These are phyloP conservation scores for Chlamydomonas eustigma DNA, from an alignment of 139 green algal genomes.

Conservation along the genomic window DNA sequence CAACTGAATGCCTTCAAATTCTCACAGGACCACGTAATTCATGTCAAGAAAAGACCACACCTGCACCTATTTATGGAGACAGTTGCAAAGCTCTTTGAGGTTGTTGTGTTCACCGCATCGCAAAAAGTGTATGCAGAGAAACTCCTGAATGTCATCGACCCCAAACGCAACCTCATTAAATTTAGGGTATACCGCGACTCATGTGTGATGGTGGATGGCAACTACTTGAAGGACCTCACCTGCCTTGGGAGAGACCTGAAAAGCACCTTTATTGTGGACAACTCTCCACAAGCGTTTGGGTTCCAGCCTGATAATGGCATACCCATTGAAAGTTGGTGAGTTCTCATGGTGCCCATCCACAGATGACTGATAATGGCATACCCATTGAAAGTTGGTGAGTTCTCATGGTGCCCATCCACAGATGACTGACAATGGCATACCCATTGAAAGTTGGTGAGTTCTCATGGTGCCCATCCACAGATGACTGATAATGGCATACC, in stretches of 20 bases:
- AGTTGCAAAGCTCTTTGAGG: slow-evolving; percentile 65
- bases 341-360: too few species aligned
- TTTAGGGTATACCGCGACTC: slow-evolving; percentile 90
- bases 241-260: slow-evolving; percentile 86
- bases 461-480: too few species aligned
- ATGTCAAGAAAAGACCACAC: slow-evolving; percentile 73
- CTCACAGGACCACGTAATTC: slow-evolving; percentile 14
- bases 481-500: too few species aligned
- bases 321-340: slow-evolving; percentile 55
- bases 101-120: slow-evolving; percentile 93
- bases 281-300: slow-evolving; percentile 60
- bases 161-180: slow-evolving; percentile 54
- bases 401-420: too few species aligned
- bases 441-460: too few species aligned
- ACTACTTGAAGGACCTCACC: slow-evolving; percentile 86
- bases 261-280: slow-evolving; percentile 90
- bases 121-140: slow-evolving; percentile 43
- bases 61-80: slow-evolving; percentile 83
- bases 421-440: slow-evolving; percentile 94
- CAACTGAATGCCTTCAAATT: too few species aligned
- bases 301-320: slow-evolving; percentile 39
- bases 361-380: too few species aligned
- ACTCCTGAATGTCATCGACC: slow-evolving; percentile 32
- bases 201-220: slow-evolving; percentile 90
- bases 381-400: too few species aligned